Conservation (phyloP, 148 eudicot genomes). For the Vaccinium myrtillus region DNA sequence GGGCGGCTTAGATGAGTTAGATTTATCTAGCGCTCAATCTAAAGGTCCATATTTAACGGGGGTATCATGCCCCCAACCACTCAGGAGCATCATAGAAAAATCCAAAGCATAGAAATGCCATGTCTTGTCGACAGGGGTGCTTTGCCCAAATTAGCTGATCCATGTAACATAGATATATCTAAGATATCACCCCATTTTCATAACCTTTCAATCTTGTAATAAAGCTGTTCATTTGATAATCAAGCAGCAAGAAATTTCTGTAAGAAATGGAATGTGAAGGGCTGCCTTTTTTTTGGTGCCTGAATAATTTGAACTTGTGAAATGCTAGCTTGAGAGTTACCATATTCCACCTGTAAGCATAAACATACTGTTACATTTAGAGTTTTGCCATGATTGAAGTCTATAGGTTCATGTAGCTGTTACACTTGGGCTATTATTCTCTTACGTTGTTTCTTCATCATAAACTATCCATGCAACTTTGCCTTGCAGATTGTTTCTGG, state of each 20-base stretch:
- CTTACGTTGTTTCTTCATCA: neutral
- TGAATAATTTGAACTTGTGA: neutral
- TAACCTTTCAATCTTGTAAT: neutral
- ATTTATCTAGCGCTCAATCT: no score
- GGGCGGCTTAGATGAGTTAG: no score
- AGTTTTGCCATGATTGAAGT: neutral
- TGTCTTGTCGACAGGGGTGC: no score
- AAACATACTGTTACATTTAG: neutral
- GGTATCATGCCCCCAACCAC: no score
- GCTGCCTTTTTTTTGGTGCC: neutral
- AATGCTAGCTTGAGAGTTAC: neutral
- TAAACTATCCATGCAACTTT: neutral
- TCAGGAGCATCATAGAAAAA: no score
- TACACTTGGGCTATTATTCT: neutral
- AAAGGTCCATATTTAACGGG: no score
- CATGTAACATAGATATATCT: no score
- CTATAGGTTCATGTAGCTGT: neutral
- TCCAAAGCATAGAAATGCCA: no score
- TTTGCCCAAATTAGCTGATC: no score
- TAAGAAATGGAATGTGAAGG: neutral
- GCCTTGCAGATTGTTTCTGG: slow-evolving; percentile 64
- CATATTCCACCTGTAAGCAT: neutral
- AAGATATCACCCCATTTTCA: neutral
- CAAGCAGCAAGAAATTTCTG: neutral
- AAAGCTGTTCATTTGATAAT: neutral